Evolutionary conservation across 331 rosid species (phyloP), one percentile per base, ranked within the genome.

Genomic region (Erythrophleum ivorense): DNA sequence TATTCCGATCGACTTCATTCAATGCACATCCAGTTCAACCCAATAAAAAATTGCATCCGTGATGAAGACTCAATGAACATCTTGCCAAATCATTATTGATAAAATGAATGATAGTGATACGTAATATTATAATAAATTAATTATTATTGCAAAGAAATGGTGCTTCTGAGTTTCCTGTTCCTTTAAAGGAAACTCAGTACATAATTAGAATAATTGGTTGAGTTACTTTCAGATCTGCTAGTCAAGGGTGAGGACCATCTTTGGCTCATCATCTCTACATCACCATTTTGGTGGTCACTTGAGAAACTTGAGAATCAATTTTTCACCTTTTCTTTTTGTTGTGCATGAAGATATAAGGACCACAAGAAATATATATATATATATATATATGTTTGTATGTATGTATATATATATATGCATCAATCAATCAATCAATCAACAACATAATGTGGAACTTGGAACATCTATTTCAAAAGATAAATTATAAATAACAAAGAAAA

Each of bases 291-390:
- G 43, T 67, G 58, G 66, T 13, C 54, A 67, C 66, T 77, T 79
- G 46, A 46, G 72, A 58, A 58, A 76, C 72, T 58, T 68, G 66
- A 16, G 48, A 82, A 60, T 50, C 74, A 14, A 71, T 50, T 77
- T 81, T 69, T n/a, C 55, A 67, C 46, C 68, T 70, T 76, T 59
- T 8, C 11, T 59, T 69, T 50, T 43, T 58, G 73, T 77, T 60
- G 69, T 77, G 73, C 69, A 70, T 71, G 29, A 24, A 24, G 29
- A 77, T 9, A 59, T 54, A 67, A 49, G 86, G 86, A 82, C 86
- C 86, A 77, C 85, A 58, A 3, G 36, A 76, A 67, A 67, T 67
- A 29, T 33, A 75, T 57, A 81, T 34, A 63, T 34, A 63, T 6
- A 36, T 34, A 53, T 49, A 12, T 49, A 49, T 49, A 24, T 24